Evolutionary conservation across 331 rosid species (phyloP).

Genomic region (Malus hybrid): DNA sequence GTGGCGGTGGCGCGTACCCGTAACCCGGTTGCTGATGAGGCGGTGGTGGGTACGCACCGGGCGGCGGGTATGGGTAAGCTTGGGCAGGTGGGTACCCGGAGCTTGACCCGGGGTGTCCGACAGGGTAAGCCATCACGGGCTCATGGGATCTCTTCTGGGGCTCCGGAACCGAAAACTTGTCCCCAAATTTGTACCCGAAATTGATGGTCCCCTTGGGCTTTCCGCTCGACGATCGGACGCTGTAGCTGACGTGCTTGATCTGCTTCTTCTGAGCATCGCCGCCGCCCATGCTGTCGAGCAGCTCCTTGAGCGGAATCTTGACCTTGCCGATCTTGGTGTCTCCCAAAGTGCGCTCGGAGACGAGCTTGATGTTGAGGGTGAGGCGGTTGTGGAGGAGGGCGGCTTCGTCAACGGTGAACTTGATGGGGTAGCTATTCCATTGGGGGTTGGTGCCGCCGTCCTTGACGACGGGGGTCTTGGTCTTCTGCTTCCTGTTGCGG

Average conservation of each 20-base stretch:
- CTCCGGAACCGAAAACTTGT: slow-evolving; percentile 24
- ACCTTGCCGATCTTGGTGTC: slow-evolving; percentile 40
- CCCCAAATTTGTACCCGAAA: slow-evolving; percentile 41
- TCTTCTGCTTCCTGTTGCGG: slow-evolving; percentile 16
- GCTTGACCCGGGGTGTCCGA: slow-evolving; percentile 25
- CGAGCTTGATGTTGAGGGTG: slow-evolving; percentile 27
- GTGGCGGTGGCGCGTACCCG: slow-evolving; percentile 19
- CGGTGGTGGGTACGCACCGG: slow-evolving; percentile 18
- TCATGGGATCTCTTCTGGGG: slow-evolving; percentile 1
- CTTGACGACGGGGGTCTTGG: slow-evolving; percentile 31
- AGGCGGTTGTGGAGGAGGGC: slow-evolving; percentile 27
- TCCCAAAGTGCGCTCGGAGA: slow-evolving; percentile 28
- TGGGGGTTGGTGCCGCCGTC: slow-evolving; percentile 34
- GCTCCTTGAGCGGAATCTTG: slow-evolving; percentile 26
- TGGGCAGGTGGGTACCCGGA: slow-evolving; percentile 18
- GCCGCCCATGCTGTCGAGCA: slow-evolving; percentile 21
- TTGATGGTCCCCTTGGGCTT: slow-evolving; percentile 27
- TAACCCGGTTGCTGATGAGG: slow-evolving; percentile 8
- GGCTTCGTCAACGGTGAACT: slow-evolving; percentile 19
- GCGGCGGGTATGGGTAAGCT: slow-evolving; percentile 27
- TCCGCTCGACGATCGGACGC: slow-evolving; percentile 23
- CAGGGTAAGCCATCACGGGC: slow-evolving; percentile 34
- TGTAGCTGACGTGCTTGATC: slow-evolving; percentile 7
- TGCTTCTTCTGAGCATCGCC: background rate
- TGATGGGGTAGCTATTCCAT: slow-evolving; percentile 33